These are phyloP conservation scores for Gaertneriomyces semiglobifer DNA, from an alignment of 192 early-diverging fungal species.

Conservation along the genomic window DNA sequence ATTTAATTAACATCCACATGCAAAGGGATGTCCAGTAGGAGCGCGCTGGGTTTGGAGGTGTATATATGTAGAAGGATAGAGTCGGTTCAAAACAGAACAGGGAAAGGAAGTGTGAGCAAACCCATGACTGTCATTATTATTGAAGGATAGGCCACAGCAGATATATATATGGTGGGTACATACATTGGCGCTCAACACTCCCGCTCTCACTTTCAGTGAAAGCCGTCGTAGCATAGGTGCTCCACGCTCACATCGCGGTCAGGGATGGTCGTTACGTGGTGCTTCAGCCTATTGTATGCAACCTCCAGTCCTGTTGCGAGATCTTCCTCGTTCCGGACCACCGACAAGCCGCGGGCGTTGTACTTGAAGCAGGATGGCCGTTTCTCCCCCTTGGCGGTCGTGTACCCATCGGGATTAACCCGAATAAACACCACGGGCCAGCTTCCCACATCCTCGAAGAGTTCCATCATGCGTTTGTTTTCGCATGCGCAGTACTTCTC, in stretches of 20 bases:
- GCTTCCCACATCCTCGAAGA: not conserved
- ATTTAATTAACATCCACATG: too few relatives aligned
- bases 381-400: not conserved
- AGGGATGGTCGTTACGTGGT: conserved; percentile 1
- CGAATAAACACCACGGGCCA: not conserved
- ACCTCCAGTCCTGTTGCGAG: not conserved
- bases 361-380: not conserved
- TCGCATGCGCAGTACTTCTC: not conserved
- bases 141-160: too few relatives aligned
- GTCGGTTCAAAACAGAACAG: too few relatives aligned
- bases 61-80: too few relatives aligned
- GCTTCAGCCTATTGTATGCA: not conserved
- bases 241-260: conserved; percentile 1
- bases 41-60: too few relatives aligned
- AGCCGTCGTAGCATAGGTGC: not conserved
- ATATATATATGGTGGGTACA: too few relatives aligned
- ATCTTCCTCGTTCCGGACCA: not conserved
- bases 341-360: not conserved
- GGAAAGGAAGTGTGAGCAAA: too few relatives aligned
- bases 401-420: not conserved
- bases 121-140: too few relatives aligned
- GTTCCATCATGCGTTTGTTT: conserved; percentile 4
- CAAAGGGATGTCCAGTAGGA: too few relatives aligned
- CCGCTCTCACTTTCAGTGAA: too few relatives aligned
- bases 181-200: too few relatives aligned